Evolutionary conservation across 352 stramenopile species (phyloP).

Genomic region (Globisporangium cederbergense): DNA sequence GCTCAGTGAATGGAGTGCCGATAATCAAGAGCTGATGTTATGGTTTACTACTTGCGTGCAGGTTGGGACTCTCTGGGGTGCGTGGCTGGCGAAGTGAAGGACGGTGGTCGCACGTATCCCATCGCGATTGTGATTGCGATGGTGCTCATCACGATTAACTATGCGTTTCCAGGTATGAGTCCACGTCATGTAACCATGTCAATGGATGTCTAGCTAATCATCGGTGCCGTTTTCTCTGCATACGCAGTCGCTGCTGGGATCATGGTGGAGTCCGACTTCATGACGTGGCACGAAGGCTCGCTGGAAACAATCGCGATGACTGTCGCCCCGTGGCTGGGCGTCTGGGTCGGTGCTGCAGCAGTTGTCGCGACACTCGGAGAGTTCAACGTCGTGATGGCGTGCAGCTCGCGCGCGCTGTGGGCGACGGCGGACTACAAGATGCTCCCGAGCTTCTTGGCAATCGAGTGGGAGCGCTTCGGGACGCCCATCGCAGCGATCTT

Average conservation of each 20-base stretch:
- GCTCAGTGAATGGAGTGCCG: background rate
- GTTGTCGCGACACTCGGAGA: conserved; percentile 79
- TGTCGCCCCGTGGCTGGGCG: conserved; percentile 66
- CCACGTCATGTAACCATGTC: background rate
- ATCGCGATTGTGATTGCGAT: conserved; percentile 82
- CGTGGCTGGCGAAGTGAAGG: conserved; percentile 82
- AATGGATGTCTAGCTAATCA: background rate
- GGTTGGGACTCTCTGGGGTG: conserved; percentile 83
- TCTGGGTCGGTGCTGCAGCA: conserved; percentile 76
- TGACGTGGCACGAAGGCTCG: conserved; percentile 66
- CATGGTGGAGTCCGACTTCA: conserved; percentile 72
- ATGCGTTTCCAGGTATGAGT: conserved; percentile 61
- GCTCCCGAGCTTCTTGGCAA: conserved; percentile 56
- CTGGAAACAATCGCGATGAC: conserved; percentile 76
- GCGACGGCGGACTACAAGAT: conserved; percentile 83
- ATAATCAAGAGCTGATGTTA: background rate
- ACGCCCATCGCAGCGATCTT: conserved; percentile 75
- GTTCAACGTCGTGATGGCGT: conserved; percentile 87
- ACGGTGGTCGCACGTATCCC: conserved; percentile 75
- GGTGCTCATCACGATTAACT: conserved; percentile 82
- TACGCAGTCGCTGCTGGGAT: conserved; percentile 60
- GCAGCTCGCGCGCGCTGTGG: conserved; percentile 77
- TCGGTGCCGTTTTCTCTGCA: background rate
- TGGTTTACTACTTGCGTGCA: conserved; percentile 11
- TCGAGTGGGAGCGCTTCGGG: conserved; percentile 72